Conservation (phyloP, 176 grass and related monocot genomes). For the Cymbopogon citratus region DNA sequence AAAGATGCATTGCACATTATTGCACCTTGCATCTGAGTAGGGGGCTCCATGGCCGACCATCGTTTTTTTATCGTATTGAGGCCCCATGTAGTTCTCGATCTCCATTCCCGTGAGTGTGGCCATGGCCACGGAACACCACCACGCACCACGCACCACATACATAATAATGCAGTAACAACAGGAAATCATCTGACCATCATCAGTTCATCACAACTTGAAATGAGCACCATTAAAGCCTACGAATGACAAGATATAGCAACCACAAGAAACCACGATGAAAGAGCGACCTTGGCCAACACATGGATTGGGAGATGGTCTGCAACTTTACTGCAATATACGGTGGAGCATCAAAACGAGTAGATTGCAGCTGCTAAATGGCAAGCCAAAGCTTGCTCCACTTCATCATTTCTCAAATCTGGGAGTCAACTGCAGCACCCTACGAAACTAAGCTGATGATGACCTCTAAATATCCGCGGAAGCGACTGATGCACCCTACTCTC, state of each 20-base stretch:
- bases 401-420: slow-evolving; percentile 13
- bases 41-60: too few relatives aligned
- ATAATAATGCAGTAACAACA: not conserved
- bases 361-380: not conserved
- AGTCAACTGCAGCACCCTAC: slow-evolving; percentile 29
- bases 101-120: too few relatives aligned
- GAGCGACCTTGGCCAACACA: not conserved
- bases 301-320: not conserved
- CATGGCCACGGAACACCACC: too few relatives aligned
- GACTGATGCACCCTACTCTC: not conserved
- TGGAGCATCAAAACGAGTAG: not conserved
- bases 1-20: not conserved
- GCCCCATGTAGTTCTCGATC: too few relatives aligned
- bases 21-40: not conserved
- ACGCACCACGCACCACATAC: not conserved
- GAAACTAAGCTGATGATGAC: not conserved
- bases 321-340: not conserved
- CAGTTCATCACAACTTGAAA: not conserved
- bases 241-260: not conserved
- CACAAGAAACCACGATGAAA: not conserved
- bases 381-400: slow-evolving; percentile 12
- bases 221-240: too few relatives aligned
- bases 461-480: not conserved
- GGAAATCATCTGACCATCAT: not conserved
- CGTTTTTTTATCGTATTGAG: too few relatives aligned